Evolutionary conservation across 306 rosid species (phyloP).

Genomic region (Parietaria judaica): DNA sequence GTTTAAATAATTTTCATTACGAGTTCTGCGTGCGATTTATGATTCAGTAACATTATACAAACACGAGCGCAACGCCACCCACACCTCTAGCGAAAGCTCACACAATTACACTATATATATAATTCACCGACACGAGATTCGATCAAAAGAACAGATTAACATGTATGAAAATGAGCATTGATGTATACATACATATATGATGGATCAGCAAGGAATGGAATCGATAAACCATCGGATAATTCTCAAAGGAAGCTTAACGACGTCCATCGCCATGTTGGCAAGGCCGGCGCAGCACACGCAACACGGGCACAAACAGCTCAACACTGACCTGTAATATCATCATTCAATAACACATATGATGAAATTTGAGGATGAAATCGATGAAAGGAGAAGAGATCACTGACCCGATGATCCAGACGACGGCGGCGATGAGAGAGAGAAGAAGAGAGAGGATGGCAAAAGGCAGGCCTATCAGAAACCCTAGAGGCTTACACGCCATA

Average conservation of each 20-base stretch:
- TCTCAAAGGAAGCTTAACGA: slow-evolving; percentile 27
- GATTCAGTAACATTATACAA: too few species aligned
- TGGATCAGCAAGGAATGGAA: slow-evolving; percentile 28
- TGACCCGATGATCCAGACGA: slow-evolving; percentile 36
- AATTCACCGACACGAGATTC: too few species aligned
- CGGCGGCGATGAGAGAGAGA: slow-evolving; percentile 25
- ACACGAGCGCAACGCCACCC: too few species aligned
- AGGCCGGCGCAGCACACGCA: slow-evolving; percentile 25
- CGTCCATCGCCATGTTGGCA: slow-evolving; percentile 21
- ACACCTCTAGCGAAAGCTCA: too few species aligned
- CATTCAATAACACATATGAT: not conserved
- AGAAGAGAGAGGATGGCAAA: slow-evolving; percentile 33
- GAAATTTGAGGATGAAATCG: too few species aligned
- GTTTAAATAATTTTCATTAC: too few species aligned
- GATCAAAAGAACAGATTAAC: not conserved
- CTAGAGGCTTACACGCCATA: slow-evolving; percentile 32
- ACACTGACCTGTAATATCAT: slow-evolving; percentile 17
- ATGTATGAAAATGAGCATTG: not conserved
- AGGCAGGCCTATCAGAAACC: slow-evolving; percentile 40
- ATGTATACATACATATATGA: not conserved
- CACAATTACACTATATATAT: too few species aligned
- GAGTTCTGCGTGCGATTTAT: too few species aligned
- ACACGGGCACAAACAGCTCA: slow-evolving; percentile 43
- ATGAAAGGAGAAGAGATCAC: not conserved
- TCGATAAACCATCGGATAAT: slow-evolving; percentile 28